Evolutionary conservation across 2,329 filamentous ascomycete species (phyloP).

Genomic region (Aotearoamyces nothofagi): DNA sequence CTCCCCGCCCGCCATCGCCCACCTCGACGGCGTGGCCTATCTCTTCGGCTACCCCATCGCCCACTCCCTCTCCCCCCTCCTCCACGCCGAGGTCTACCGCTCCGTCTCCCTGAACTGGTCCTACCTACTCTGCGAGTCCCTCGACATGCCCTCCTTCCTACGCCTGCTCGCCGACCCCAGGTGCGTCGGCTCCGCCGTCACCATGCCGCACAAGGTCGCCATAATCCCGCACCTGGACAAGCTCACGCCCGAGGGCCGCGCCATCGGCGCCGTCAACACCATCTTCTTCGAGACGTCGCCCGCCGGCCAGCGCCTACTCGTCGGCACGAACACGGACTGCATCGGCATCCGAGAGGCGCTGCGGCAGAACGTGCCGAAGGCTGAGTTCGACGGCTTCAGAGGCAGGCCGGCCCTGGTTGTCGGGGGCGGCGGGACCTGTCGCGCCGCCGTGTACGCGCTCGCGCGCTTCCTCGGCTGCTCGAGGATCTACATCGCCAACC

Average conservation of each 20-base stretch:
- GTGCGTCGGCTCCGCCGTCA: constrained; percentile 57
- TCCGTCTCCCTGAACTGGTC: constrained; percentile 32
- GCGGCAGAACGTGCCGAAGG: constrained; percentile 33
- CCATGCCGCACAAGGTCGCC: constrained; percentile 72
- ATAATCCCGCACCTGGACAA: constrained; percentile 62
- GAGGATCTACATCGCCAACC: constrained; percentile 63
- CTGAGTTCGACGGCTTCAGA: constrained; percentile 30
- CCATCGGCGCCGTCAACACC: constrained; percentile 69
- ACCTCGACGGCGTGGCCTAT: too few relatives aligned
- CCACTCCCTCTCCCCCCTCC: constrained; percentile 36
- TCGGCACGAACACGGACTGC: constrained; percentile 72
- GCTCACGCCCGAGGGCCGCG: constrained; percentile 55
- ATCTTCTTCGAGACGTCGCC: constrained; percentile 44
- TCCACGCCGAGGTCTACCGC: constrained; percentile 38
- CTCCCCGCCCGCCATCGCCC: too few relatives aligned
- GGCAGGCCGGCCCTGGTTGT: constrained; percentile 55
- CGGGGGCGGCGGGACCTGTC: constrained; percentile 65
- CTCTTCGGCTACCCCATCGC: constrained; percentile 41
- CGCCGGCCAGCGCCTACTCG: too few relatives aligned
- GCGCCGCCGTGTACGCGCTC: constrained; percentile 63
- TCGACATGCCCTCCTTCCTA: constrained; percentile 31
- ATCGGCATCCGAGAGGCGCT: constrained; percentile 65
- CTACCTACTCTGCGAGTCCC: constrained; percentile 36
- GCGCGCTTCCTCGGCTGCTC: constrained; percentile 52
- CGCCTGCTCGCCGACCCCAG: constrained; percentile 36